Base-by-base conservation (phyloP, 2,329 filamentous ascomycete genomes). In the Xylariaceae sp. region DNA sequence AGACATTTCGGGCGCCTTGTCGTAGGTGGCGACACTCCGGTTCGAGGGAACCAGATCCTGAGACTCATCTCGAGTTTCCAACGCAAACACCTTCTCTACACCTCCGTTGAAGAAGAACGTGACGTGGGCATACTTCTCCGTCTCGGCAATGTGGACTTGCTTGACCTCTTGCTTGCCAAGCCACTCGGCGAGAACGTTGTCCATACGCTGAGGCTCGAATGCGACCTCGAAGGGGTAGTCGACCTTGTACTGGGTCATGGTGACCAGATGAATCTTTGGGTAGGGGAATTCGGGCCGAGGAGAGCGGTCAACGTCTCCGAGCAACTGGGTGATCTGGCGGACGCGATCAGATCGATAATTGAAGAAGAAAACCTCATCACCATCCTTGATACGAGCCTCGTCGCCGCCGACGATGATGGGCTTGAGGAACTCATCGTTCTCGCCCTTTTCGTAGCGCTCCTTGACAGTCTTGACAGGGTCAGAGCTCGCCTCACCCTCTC, bases 41-140 rank as follows among this genome's bases (percentile, higher is more conserved):
- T 95, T 95, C 47, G 90, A 96, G 48, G 91, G 86, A 45, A 99
- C 91, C 3, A 86, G 76, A 70, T 86, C 83, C 71, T 86, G 83
- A 31, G 73, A 74, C 79, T 96, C 88, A 68, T 99, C 94, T 62
- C 94, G 89, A 60, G 86, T 85, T 76, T 99, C 94, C 47, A 91
- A 86, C 51, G 88, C 85, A 75, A 96, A 99, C 60, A 89, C 88
- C 79, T 96, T 95, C 78, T 99, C 94, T 51, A 96, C 89, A 69
- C 94, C 94, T 55, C 94, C 94, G 76, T 99, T 99, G 86, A 97
- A 97, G 83, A 97, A 97, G 83, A 97, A 97, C 54, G 94, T 97
- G 61, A 99, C 94, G 77, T 99, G 94, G 37, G 94, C 94, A 73
- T 99, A 99, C 80, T 99, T 99, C 75, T 99, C 94, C 2, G 94